Evolutionary conservation across 2,329 filamentous ascomycete species (phyloP).

Genomic region (Paradendryphiella salina): DNA sequence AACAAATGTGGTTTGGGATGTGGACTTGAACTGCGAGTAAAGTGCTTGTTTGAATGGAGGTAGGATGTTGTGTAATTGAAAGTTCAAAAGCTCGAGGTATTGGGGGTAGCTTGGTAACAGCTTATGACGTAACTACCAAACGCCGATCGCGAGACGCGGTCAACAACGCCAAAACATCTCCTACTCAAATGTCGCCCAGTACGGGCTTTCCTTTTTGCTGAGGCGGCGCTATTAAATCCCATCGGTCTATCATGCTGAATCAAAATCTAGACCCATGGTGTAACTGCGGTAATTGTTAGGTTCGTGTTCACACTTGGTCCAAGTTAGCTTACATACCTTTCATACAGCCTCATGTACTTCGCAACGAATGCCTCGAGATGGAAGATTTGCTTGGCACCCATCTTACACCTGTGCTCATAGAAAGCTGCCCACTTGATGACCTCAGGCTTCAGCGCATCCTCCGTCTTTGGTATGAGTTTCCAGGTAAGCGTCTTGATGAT

Average conservation of each 20-base stretch:
- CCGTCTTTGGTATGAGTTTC: slow-evolving; percentile 83
- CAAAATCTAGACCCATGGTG: slow-evolving; percentile 71
- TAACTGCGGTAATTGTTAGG: slow-evolving; percentile 41
- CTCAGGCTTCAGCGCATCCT: slow-evolving; percentile 86
- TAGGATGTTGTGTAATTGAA: slow-evolving; percentile 5
- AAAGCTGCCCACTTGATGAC: slow-evolving; percentile 96
- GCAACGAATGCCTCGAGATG: slow-evolving; percentile 97
- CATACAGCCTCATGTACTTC: slow-evolving; percentile 95
- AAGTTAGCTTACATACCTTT: slow-evolving; percentile 65
- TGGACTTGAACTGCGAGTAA: neutral
- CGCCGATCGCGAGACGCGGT: slow-evolving; percentile 10
- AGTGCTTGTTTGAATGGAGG: neutral
- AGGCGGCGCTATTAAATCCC: neutral
- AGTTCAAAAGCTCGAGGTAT: slow-evolving; percentile 9
- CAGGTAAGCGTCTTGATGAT: slow-evolving; percentile 95
- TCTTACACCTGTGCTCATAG: slow-evolving; percentile 92
- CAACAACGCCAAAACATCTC: slow-evolving; percentile 9
- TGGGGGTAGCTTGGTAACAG: slow-evolving; percentile 8
- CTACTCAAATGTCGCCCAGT: neutral
- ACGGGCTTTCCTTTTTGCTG: neutral
- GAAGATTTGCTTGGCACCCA: slow-evolving; percentile 94
- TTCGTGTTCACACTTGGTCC: neutral
- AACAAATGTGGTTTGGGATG: neutral
- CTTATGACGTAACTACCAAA: slow-evolving; percentile 16
- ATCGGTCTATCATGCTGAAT: slow-evolving; percentile 22